A percentile compares a stretch with the other conserved stretches of the same genome.
These are phyloP conservation scores for Boletus austroedulis DNA, from an alignment of 1,284 basidiomycete genomes.

Conservation along the genomic window DNA sequence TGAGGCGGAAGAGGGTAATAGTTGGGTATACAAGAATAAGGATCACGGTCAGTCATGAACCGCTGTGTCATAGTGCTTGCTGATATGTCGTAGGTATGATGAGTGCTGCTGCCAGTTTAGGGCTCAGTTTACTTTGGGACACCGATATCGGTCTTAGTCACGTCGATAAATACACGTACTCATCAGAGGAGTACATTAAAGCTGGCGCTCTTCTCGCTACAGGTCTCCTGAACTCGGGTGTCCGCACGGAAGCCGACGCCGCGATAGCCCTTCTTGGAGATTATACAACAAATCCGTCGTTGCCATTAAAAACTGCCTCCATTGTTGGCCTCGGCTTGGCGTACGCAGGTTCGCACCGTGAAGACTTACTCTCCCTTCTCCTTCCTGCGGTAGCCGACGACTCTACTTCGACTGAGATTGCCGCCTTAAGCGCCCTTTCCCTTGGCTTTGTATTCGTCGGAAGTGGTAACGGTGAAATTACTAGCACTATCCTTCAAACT, in stretches of 20 bases:
- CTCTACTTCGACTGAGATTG: slow-evolving; percentile 83
- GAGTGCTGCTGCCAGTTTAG: slow-evolving; percentile 93
- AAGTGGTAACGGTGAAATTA: slow-evolving; percentile 92
- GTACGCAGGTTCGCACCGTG: slow-evolving; percentile 89
- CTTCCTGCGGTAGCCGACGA: slow-evolving; percentile 85
- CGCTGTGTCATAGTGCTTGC: slow-evolving; percentile 1
- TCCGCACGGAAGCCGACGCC: slow-evolving; percentile 92
- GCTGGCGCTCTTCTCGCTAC: slow-evolving; percentile 95
- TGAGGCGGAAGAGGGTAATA: slow-evolving; percentile 91
- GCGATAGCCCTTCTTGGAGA: slow-evolving; percentile 90
- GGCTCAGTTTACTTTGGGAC: slow-evolving; percentile 94
- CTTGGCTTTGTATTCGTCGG: slow-evolving; percentile 97
- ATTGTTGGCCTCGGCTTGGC: slow-evolving; percentile 93
- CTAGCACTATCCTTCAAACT: slow-evolving; percentile 86
- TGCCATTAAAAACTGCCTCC: slow-evolving; percentile 82
- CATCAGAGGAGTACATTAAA: slow-evolving; percentile 95
- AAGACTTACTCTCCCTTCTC: slow-evolving; percentile 79
- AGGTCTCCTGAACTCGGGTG: slow-evolving; percentile 87
- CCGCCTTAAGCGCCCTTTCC: slow-evolving; percentile 81
- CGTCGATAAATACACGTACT: slow-evolving; percentile 98
- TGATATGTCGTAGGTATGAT: slow-evolving; percentile 72
- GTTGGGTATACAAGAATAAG: slow-evolving; percentile 99
- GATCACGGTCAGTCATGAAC: slow-evolving; percentile 69
- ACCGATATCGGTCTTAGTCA: slow-evolving; percentile 92
- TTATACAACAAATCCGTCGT: slow-evolving; percentile 86